Conservation (phyloP, 345 rosid genomes). For the Trapa bicornis region DNA sequence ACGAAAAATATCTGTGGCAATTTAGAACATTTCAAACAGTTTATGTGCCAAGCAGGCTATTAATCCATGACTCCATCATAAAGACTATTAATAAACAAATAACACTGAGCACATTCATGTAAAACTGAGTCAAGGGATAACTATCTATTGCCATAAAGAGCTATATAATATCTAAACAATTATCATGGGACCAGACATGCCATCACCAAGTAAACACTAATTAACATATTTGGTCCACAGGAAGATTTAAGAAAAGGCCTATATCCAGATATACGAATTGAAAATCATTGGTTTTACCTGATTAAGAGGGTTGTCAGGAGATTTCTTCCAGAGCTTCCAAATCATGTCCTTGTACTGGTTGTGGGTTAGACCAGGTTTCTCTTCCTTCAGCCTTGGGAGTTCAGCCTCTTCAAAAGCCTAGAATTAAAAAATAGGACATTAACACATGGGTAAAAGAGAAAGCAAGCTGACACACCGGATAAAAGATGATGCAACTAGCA, state of each 20-base stretch:
- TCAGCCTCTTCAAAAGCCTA: conserved; percentile 96
- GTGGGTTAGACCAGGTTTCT: conserved; percentile 96
- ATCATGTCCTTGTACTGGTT: conserved; percentile 91
- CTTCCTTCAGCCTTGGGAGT: conserved; percentile 79
- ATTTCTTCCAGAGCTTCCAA: conserved; percentile 99
- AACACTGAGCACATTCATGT: not conserved
- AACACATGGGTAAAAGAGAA: not conserved
- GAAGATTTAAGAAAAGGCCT: not conserved
- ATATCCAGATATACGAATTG: not conserved
- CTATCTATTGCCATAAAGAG: not conserved
- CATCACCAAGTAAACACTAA: not conserved
- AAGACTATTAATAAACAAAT: not conserved
- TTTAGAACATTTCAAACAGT: no score
- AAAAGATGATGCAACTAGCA: no score
- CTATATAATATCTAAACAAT: not conserved
- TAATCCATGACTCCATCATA: not conserved
- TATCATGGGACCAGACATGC: not conserved
- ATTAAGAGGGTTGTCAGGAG: conserved; percentile 96
- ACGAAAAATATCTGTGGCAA: no score
- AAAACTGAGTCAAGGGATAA: not conserved
- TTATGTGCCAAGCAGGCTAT: no score
- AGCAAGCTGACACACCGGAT: no score
- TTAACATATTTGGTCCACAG: not conserved
- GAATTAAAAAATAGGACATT: not conserved
- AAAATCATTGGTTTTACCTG: conserved; percentile 34